Base-by-base conservation (phyloP, 257 asterid species). In the Gentiana straminea region DNA sequence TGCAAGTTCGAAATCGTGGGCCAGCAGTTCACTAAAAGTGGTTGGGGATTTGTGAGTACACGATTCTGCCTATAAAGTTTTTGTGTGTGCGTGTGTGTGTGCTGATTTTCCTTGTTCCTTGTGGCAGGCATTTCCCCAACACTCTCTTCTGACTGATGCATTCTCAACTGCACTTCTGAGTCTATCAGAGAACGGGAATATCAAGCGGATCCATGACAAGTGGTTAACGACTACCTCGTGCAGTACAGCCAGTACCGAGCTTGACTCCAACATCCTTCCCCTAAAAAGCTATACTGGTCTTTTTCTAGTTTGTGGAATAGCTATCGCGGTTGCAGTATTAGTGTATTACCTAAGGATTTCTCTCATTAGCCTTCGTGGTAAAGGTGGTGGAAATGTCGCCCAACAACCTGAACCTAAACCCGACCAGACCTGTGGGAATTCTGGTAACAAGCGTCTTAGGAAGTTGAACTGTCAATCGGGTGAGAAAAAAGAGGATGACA, bases 171-270 rank as follows among this genome's bases (percentile, higher is more conserved):
- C 84, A 63, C 76, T 84, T 55, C 58, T 92, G 37, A 64, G 84
- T 2, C 84, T 92, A n/a, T 85, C 97, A 5, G 98, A 88, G 69
- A 85, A 83, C 24, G 98, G 98, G 55, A 97, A 92, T 35, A 94
- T 92, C 69, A 95, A 92, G 60, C 66, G 94, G 43, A 87, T 92
- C 60, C 94, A 88, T 66, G 97, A 92, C 80, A 92, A 92, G 68
- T 92, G 98, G 98, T 65, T 92, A 61, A 65, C 70, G 13, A 66
- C 64, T 60, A 60, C 71, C 60, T 9, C 70, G 43, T 73, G 80
- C 77, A 60, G 77, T 62, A 8, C 63, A 63, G 75, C 54, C 5
- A 60, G 45, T 54, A 54, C 75, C 3, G 73, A 68, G 55, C 35
- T 58, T 2, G 73, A 81, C 15, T 64, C 84, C 12, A 72, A 76